Evolutionary conservation across 805 yeast species (phyloP), one percentile per base, ranked within the genome.

Genomic region (Spathaspora arborariae): DNA sequence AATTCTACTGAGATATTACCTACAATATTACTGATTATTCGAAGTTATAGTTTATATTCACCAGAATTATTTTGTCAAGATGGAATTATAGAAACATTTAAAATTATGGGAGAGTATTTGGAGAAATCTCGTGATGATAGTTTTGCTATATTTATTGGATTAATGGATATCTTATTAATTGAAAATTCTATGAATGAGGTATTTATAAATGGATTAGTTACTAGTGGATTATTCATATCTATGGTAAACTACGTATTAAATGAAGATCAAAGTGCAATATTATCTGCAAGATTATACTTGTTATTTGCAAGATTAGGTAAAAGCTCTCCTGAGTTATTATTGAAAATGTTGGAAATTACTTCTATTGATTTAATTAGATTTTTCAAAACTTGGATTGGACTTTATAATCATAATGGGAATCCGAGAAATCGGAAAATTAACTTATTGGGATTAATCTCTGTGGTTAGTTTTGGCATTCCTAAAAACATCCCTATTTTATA

Each of bases 1-100:
- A 78, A 80, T 44, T 81, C 87, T 47, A 88, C 97, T 0, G 96
- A 87, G 60, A 79, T 86, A 10, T 64, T 87, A 37, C 85, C 89
- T 2, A 65, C 82, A 2, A 70, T 86, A 10, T 59, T 86, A 37
- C 78, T 82, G 19, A 79, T 86, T 5, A 60, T 80, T 10, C 74
- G 88, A 63, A 79, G 88, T 48, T 87, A 86, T 60, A 58, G 82
- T 0, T 62, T 87, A 18, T 48, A 80, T 18, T 55, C 72, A 1
- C 79, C 81, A 1, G 62, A 65, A 11, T 45, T 68, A 4, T 71
- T 81, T 44, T 62, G 59, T 13, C 53, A 57, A 3, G 68, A 65
- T 1, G 56, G 63, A 3, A 75, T 71, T 0, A 39, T 65, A 6
- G 70, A 72, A 24, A 60, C 79, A 13, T 78, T 84, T 51, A 64